Evolutionary conservation across 352 stramenopile species (phyloP), one percentile per base, ranked within the genome.

Genomic region (Blastocystis sp.): DNA sequence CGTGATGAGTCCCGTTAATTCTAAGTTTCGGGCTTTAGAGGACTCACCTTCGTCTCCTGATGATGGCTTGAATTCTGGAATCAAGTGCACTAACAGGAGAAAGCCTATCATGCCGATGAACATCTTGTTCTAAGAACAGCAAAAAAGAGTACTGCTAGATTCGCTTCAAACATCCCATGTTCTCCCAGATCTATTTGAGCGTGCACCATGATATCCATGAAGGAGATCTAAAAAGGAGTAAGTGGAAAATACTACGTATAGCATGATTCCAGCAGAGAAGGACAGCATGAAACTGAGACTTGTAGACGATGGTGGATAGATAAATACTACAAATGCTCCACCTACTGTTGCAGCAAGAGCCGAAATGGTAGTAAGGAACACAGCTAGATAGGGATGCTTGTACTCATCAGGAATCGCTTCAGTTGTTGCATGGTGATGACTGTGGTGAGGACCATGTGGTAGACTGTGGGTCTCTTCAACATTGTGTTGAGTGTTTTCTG

Each of bases 181-280:
- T 78, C 68, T 26, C 68, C 56, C n/a, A 88, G 50, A 39, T 88
- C 76, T 24, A 70, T 13, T 26, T 88, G 76, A 18, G 76, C 76
- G 39, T 88, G 76, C 3, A 88, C 43, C 76, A 88, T 88, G n/a
- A 88, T 73, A 16, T 88, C 76, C 76, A 88, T 88, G 34, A 75
- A 88, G 20, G 45, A 75, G 24, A 88, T 88, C 59, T 88, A 75
- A 16, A 16, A 18, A 11, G 73, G 16, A 43, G 13, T 16, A 24
- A 26, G 7, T 13, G 34, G 39, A 41, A 11, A 34, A 18, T 2
- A 18, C 30, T 78, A 88, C 64, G n/a, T 88, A 88, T 30, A 88
- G 76, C 76, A 88, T 88, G 18, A 88, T 76, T 0, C 76, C 76
- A 11, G 76, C 64, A 43, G 26, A 59, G 64, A 88, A 88, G 13